A percentile compares a stretch with the other conserved stretches of the same genome.
These are phyloP conservation scores for Picea glauca DNA, from an alignment of 75 land plant species.

Conservation along the genomic window DNA sequence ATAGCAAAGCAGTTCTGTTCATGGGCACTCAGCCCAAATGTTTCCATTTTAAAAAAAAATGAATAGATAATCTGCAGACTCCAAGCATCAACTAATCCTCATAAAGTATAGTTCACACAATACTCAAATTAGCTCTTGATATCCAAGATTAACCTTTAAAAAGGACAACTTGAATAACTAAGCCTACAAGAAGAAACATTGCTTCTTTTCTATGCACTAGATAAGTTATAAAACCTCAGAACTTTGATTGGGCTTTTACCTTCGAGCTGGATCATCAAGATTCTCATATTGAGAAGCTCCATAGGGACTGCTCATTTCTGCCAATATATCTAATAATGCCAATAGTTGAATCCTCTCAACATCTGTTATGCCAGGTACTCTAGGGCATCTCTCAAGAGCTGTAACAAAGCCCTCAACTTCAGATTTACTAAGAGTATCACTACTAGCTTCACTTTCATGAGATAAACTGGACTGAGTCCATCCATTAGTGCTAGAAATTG, in stretches of 20 bases:
- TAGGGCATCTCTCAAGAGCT: slow-evolving; percentile 36
- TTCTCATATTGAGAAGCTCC: slow-evolving; percentile 54
- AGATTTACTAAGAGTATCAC: slow-evolving; percentile 12
- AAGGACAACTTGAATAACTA: background rate
- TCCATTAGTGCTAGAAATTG: slow-evolving; percentile 1
- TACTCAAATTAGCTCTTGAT: too few species aligned
- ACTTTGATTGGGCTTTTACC: slow-evolving; percentile 32
- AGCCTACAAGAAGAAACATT: background rate
- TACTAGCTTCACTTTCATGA: background rate
- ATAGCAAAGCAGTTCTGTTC: too few species aligned
- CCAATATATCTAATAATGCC: slow-evolving; percentile 62
- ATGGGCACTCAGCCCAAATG: too few species aligned
- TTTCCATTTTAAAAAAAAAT: too few species aligned
- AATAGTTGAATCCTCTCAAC: slow-evolving; percentile 50
- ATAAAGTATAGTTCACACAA: too few species aligned
- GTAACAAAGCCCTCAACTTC: slow-evolving; percentile 21
- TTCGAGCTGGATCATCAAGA: slow-evolving; percentile 85
- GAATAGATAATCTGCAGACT: too few species aligned
- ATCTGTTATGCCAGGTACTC: slow-evolving; percentile 26
- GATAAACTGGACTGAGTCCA: background rate
- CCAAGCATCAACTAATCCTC: too few species aligned
- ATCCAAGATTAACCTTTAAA: background rate
- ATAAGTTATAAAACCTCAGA: background rate
- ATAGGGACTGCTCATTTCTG: slow-evolving; percentile 44
- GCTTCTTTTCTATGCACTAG: background rate